Evolutionary conservation across 805 yeast species (phyloP), one percentile per base, ranked within the genome.

Genomic region (Barnettozyma wickerhamii): DNA sequence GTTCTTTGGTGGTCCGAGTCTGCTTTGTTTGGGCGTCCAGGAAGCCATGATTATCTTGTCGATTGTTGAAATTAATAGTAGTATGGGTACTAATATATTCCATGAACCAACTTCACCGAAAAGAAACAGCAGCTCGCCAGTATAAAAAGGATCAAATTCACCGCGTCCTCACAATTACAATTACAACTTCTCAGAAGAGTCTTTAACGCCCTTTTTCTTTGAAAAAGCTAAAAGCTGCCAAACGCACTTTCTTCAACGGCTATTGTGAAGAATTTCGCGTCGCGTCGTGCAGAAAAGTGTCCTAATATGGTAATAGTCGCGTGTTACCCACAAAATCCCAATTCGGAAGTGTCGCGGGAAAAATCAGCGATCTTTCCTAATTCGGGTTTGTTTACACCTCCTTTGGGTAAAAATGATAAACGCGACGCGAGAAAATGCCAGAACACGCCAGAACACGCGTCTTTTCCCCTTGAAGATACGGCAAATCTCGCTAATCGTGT

Each of bases 1-100:
- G 38, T 51, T 43, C 12, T 51, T 54, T 43, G 60, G 62, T 65
- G 69, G 41, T 51, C 57, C 52, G 34, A 51, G 40, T 23, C 40
- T 45, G 41, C 46, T 49, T 37, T 39, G 50, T 26, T 50, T 46
- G 20, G 55, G 55, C 7, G 58, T 39, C 59, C 56, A 54, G 23
- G n/a, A n/a, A n/a, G n/a, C n/a, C n/a, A n/a, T n/a, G n/a, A n/a
- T n/a, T n/a, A n/a, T n/a, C n/a, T n/a, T n/a, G n/a, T n/a, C n/a
- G n/a, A n/a, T n/a, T n/a, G n/a, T n/a, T n/a, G n/a, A n/a, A n/a
- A n/a, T n/a, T n/a, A n/a, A n/a, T n/a, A n/a, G n/a, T n/a, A n/a
- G n/a, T n/a, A n/a, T n/a, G n/a, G n/a, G n/a, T n/a, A n/a, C n/a
- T n/a, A n/a, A n/a, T n/a, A n/a, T n/a, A n/a, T n/a, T n/a, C n/a